A percentile compares a stretch with the other conserved stretches of the same genome.
Conservation (phyloP, 2,329 filamentous ascomycete genomes). For the Hypoxylon sp. region DNA sequence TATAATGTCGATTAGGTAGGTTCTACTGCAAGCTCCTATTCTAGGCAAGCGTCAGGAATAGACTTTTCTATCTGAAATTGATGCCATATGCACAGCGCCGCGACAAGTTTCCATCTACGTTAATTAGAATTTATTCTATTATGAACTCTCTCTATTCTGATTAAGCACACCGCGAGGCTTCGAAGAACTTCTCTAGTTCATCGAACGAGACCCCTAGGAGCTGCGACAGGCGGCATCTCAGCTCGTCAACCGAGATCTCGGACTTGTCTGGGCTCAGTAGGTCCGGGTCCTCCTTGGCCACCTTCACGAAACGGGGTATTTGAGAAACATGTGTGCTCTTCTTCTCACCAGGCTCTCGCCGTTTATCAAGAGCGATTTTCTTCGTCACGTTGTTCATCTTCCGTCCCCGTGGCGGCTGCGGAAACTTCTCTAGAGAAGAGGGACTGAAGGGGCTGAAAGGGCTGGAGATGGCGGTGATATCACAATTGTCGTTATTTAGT, state of each 20-base stretch:
- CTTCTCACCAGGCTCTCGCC: background rate
- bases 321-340: constrained; percentile 10
- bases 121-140: background rate
- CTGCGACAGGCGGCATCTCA: constrained; percentile 48
- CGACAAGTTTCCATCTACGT: background rate
- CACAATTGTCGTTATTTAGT: constrained; percentile 2
- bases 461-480: constrained; percentile 15
- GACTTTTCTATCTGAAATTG: background rate
- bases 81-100: background rate
- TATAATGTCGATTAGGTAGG: background rate
- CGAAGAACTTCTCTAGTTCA: constrained; percentile 49
- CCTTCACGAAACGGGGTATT: constrained; percentile 6
- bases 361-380: constrained; percentile 1
- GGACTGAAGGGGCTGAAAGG: background rate
- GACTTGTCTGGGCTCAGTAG: constrained; percentile 29
- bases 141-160: background rate
- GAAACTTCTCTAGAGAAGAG: constrained; percentile 27
- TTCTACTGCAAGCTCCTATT: background rate
- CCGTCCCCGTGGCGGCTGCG: constrained; percentile 26
- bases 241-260: constrained; percentile 50
- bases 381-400: background rate
- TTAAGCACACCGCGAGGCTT: constrained; percentile 36
- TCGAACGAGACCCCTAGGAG: constrained; percentile 49
- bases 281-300: constrained; percentile 12
- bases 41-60: background rate